Conservation (phyloP, 2,329 filamentous ascomycete species). For the Colletotrichum viniferum region DNA sequence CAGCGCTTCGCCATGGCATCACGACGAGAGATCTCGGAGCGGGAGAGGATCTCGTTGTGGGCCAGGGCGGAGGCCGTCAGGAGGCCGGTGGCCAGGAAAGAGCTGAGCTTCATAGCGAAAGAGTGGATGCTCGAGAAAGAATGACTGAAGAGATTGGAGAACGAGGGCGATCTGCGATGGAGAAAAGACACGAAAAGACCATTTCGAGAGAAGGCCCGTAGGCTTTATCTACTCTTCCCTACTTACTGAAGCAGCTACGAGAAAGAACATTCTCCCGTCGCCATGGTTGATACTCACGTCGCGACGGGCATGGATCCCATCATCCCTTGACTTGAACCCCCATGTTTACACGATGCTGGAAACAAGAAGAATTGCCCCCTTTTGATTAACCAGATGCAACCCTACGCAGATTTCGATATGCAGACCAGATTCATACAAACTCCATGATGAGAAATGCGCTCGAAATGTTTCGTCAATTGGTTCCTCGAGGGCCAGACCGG, state of each 20-base stretch:
- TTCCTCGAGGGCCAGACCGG: not conserved
- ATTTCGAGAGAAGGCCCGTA: not conserved
- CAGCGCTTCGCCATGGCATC: not conserved
- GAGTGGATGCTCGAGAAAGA: not conserved
- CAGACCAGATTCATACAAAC: not conserved
- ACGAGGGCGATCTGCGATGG: not conserved
- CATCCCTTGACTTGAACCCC: not conserved
- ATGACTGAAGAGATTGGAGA: not conserved
- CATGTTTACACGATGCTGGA: not conserved
- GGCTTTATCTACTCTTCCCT: not conserved
- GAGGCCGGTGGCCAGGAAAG: not conserved
- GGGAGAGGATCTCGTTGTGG: conserved; percentile 37
- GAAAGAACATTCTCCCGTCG: not conserved
- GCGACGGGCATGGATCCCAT: not conserved
- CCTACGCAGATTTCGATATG: not conserved
- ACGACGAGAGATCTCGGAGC: conserved; percentile 3
- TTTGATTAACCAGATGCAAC: not conserved
- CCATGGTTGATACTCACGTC: not conserved
- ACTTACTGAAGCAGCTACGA: not conserved
- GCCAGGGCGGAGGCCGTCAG: conserved; percentile 27
- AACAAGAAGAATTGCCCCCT: not conserved
- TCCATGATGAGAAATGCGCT: not conserved
- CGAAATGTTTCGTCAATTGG: not conserved
- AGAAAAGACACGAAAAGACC: not conserved
- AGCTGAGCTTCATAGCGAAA: not conserved